Evolutionary conservation across 2,329 filamentous ascomycete genomes (phyloP).

Genomic region (Canariomyces notabilis): DNA sequence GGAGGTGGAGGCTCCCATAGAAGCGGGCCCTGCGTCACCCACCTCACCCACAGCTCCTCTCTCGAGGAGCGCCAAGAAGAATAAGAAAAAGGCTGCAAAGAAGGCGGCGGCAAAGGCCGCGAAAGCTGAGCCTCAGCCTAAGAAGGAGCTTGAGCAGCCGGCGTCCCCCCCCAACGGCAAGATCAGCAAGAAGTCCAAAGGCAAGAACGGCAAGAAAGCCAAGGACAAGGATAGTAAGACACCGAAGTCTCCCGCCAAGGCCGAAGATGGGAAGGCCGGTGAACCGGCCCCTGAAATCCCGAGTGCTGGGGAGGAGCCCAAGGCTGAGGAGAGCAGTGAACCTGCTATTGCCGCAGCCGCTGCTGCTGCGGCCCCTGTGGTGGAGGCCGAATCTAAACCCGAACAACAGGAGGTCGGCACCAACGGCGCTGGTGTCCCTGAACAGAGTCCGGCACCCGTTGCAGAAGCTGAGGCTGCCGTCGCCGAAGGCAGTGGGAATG

Average conservation of each 20-base stretch:
- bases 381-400: neutral
- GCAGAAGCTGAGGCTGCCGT: neutral
- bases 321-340: constrained; percentile 6
- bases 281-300: constrained; percentile 12
- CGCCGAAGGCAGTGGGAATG: neutral
- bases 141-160: constrained; percentile 18
- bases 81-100: constrained; percentile 20
- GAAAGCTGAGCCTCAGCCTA: constrained; percentile 13
- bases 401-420: neutral
- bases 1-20: constrained; percentile 14
- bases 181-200: constrained; percentile 22
- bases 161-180: constrained; percentile 14
- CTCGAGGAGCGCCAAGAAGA: constrained; percentile 23
- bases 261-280: constrained; percentile 7
- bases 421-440: constrained; percentile 9
- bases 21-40: constrained; percentile 3
- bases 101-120: constrained; percentile 14
- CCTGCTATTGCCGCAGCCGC: constrained; percentile 1
- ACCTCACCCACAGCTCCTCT: constrained; percentile 6
- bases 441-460: constrained; percentile 7
- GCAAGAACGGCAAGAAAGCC: constrained; percentile 12
- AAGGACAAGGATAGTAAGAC: constrained; percentile 18
- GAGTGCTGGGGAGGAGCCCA: constrained; percentile 1
- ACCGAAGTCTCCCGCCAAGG: constrained; percentile 7
- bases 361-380: neutral